These are phyloP conservation scores for Bacterosira constricta DNA, from an alignment of 108 stramenopile genomes.

Conservation along the genomic window DNA sequence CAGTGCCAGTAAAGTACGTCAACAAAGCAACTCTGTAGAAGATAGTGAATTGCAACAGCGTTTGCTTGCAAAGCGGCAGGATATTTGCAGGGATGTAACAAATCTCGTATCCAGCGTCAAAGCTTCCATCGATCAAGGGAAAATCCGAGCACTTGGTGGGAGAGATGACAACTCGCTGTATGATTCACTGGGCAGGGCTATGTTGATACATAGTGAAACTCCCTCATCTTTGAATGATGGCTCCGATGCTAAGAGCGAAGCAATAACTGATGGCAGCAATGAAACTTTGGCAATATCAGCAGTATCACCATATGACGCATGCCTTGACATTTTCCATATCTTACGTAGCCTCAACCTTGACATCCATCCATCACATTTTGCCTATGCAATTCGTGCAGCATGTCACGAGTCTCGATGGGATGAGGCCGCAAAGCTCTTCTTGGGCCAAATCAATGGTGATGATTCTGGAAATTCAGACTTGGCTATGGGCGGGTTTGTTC, in stretches of 20 bases:
- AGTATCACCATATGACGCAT: slow-evolving; percentile 38
- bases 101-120: slow-evolving; percentile 25
- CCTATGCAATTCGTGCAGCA: slow-evolving; percentile 59
- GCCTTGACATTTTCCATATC: slow-evolving; percentile 48
- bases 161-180: slow-evolving; percentile 27
- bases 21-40: background rate
- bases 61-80: background rate
- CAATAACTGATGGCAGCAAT: background rate
- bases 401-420: slow-evolving; percentile 62
- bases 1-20: background rate
- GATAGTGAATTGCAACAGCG: background rate
- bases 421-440: slow-evolving; percentile 66
- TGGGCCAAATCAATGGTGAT: slow-evolving; percentile 68
- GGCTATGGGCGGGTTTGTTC: slow-evolving; percentile 44
- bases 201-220: slow-evolving; percentile 42
- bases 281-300: background rate
- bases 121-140: slow-evolving; percentile 28
- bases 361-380: slow-evolving; percentile 55
- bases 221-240: slow-evolving; percentile 15
- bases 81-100: slow-evolving; percentile 19
- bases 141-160: slow-evolving; percentile 34
- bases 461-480: slow-evolving; percentile 27
- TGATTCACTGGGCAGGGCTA: slow-evolving; percentile 30
- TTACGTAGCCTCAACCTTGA: slow-evolving; percentile 61
- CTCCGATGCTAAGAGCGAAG: background rate